These are phyloP conservation scores for Botrytis cinerea DNA, from an alignment of 2,329 filamentous ascomycete genomes.

Conservation along the genomic window DNA sequence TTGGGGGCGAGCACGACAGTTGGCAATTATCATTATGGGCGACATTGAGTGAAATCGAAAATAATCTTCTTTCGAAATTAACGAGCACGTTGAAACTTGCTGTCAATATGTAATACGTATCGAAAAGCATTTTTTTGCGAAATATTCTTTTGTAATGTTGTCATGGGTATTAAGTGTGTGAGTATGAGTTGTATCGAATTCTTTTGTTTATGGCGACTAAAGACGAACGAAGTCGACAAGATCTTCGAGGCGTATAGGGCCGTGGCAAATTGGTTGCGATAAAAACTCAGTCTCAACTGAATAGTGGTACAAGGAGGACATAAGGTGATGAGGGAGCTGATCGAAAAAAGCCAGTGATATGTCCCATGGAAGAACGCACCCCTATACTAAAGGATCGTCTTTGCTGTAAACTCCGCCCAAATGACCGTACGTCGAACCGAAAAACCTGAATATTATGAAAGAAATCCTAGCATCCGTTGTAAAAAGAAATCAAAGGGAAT, in stretches of 20 bases:
- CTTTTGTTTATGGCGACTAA: conserved; percentile 41
- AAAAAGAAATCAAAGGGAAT: conserved; percentile 37
- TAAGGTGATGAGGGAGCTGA: conserved; percentile 41
- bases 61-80: conserved; percentile 29
- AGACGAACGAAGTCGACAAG: conserved; percentile 40
- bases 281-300: conserved; percentile 41
- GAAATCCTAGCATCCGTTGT: conserved; percentile 38
- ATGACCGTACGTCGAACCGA: conserved; percentile 42
- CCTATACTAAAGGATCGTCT: conserved; percentile 34
- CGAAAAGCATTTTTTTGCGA: conserved; percentile 21
- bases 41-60: conserved; percentile 22
- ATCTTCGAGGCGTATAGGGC: conserved; percentile 38
- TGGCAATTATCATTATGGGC: conserved; percentile 36
- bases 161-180: conserved; percentile 39
- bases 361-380: conserved; percentile 40
- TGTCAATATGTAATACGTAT: conserved; percentile 34
- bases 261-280: conserved; percentile 34
- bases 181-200: conserved; percentile 39
- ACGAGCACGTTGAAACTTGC: conserved; percentile 39
- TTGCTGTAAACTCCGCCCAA: conserved; percentile 39
- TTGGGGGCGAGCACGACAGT: conserved; percentile 27
- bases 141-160: conserved; percentile 30
- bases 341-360: conserved; percentile 40
- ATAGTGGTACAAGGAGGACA: conserved; percentile 44
- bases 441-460: conserved; percentile 41